Conservation (phyloP, 352 stramenopile genomes). For the Phytophthora cajani region DNA sequence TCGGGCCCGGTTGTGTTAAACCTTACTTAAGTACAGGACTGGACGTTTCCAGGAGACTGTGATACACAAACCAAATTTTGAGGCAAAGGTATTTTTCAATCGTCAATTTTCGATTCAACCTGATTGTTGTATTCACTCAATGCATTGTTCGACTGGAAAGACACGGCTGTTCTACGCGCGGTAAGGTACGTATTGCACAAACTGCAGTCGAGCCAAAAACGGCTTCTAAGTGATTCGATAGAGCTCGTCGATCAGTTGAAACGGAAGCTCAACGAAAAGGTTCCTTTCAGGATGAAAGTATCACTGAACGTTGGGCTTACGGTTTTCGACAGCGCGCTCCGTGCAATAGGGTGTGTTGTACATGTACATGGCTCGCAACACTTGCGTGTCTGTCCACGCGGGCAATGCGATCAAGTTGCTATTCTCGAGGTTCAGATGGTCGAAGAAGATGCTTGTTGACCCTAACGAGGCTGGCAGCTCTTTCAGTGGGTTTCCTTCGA, state of each 20-base stretch:
- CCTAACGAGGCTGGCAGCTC: conserved; percentile 2
- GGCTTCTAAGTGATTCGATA: not conserved
- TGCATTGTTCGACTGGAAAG: too few species aligned
- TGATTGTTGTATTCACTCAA: too few species aligned
- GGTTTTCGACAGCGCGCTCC: not conserved
- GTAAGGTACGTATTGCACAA: too few species aligned
- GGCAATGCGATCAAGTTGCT: conserved; percentile 10
- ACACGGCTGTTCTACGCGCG: not conserved
- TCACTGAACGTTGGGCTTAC: not conserved
- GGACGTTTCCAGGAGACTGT: too few species aligned
- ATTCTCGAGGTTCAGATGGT: conserved; percentile 2
- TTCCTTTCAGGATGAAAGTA: not conserved
- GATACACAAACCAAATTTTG: too few species aligned
- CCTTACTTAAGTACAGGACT: too few species aligned
- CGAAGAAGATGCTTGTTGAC: conserved; percentile 3
- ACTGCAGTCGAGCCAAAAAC: too few species aligned
- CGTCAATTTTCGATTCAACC: too few species aligned
- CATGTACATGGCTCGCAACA: conserved; percentile 10
- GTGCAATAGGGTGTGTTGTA: conserved; percentile 7
- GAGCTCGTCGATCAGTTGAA: not conserved
- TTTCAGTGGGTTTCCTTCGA: conserved; percentile 6
- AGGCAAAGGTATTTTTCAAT: too few species aligned
- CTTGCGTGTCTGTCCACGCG: conserved; percentile 7
- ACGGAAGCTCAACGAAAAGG: not conserved
- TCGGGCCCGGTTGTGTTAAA: too few species aligned